Conservation (phyloP, 2,329 filamentous ascomycete genomes). For the Penicillium sp. region DNA sequence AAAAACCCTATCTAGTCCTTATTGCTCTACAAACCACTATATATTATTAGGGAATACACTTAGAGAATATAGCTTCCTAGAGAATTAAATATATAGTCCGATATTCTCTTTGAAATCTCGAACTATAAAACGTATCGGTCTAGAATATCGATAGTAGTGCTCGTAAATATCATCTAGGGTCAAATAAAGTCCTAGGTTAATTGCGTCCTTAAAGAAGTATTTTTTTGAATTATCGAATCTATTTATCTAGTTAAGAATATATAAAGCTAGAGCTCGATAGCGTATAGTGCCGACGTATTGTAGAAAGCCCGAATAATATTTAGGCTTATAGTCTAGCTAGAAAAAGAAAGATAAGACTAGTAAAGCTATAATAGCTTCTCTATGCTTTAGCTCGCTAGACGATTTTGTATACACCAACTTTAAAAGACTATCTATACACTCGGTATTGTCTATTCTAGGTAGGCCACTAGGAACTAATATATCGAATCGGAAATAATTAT, state of each 20-base stretch:
- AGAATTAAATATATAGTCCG: conserved; percentile 9
- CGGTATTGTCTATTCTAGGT: neutral
- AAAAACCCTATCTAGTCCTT: conserved; percentile 11
- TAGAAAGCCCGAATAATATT: conserved; percentile 10
- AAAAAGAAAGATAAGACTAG: neutral
- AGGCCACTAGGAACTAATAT: neutral
- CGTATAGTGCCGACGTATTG: conserved; percentile 11
- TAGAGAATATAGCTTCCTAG: conserved; percentile 1
- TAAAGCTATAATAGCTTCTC: neutral
- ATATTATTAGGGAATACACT: conserved; percentile 15
- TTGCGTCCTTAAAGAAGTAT: conserved; percentile 10
- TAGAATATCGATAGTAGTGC: conserved; percentile 10
- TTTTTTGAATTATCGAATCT: conserved; percentile 1
- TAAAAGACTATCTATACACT: neutral
- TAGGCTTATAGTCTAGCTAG: conserved; percentile 8
- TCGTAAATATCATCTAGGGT: conserved; percentile 11
- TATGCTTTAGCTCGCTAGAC: neutral
- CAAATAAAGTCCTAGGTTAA: conserved; percentile 11
- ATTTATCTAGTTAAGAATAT: conserved; percentile 6
- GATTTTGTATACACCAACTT: neutral
- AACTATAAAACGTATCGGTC: conserved; percentile 14
- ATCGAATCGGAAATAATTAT: neutral
- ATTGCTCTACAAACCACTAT: conserved; percentile 13
- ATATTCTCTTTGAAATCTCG: conserved; percentile 9
- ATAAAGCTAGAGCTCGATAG: conserved; percentile 4